Conservation (phyloP, 2,329 filamentous ascomycete genomes). For the Grosmannia clavigera region DNA sequence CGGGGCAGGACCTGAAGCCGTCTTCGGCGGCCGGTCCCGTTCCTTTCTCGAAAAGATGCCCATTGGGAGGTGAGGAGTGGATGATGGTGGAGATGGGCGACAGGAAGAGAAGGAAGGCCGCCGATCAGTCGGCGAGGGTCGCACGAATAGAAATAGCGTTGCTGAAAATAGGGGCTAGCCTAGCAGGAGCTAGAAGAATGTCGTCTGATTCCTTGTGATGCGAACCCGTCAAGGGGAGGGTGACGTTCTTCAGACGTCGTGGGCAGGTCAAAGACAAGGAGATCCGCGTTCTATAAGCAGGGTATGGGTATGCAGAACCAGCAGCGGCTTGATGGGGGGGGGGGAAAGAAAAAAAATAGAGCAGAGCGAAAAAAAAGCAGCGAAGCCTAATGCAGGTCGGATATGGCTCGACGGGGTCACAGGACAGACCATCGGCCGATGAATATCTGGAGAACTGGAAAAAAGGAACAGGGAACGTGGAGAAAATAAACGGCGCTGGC, state of each 20-base stretch:
- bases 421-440: neutral
- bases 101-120: neutral
- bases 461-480: neutral
- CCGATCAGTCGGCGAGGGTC: neutral
- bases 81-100: neutral
- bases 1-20: slow-evolving; percentile 15
- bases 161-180: neutral
- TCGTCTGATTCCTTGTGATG: neutral
- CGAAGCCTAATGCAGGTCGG: neutral
- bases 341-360: neutral
- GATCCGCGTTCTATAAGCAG: neutral
- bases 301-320: neutral
- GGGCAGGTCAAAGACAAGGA: neutral
- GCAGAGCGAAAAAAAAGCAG: neutral
- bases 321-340: neutral
- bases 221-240: neutral
- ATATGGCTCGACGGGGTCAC: neutral
- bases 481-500: neutral
- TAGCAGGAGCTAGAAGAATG: neutral
- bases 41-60: slow-evolving; percentile 45
- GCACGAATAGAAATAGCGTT: neutral
- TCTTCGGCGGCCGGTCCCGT: slow-evolving; percentile 36
- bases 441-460: neutral
- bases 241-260: neutral
- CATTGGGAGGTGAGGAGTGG: slow-evolving; percentile 23